Base-by-base conservation (phyloP, 305 asterid genomes). In the Fraxinus platypoda region DNA sequence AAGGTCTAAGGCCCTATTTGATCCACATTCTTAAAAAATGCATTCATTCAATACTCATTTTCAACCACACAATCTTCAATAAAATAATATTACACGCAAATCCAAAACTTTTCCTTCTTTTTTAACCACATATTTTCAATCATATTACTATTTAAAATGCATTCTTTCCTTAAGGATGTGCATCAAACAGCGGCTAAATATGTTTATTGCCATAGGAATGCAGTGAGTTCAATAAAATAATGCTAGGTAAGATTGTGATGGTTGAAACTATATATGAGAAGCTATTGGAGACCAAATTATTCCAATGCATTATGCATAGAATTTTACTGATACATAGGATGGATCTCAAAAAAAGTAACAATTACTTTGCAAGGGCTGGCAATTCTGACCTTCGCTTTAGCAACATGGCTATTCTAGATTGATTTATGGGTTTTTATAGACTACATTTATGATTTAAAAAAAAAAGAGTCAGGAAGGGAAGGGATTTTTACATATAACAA, bases 251-350 rank as follows among this genome's bases (percentile, higher is more conserved):
- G 78, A 59, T 76, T 37, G 78, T 26, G 71, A 64, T 23, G 68
- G 72, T n/a, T 34, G 57, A 70, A 70, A 25, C 37, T 72, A 15
- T 71, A 76, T 85, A 78, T 57, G 74, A 64, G 78, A 81, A 21
- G 83, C 57, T 66, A 80, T 25, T 41, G 76, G 86, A 46, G 80
- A 31, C 84, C 83, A 82, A 80, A 68, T 37, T 28, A 46, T 75
- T 74, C 81, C 54, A 26, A 81, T 26, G 54, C 77, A 49, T 66
- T 76, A 76, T 59, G 76, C 59, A 74, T 17, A 71, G 71, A 74
- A 33, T 75, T 81, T 75, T 78, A 74, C 35, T 77, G 82, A 28
- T 38, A 64, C 30, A 23, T 21, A 9, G 41, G 59, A 78, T 13
- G 77, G 74, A 25, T 37, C 31, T 19, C 76, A 78, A 21, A 21